Evolutionary conservation across 2,329 filamentous ascomycete genomes (phyloP).

Genomic region (Pestalotiopsis sp.): DNA sequence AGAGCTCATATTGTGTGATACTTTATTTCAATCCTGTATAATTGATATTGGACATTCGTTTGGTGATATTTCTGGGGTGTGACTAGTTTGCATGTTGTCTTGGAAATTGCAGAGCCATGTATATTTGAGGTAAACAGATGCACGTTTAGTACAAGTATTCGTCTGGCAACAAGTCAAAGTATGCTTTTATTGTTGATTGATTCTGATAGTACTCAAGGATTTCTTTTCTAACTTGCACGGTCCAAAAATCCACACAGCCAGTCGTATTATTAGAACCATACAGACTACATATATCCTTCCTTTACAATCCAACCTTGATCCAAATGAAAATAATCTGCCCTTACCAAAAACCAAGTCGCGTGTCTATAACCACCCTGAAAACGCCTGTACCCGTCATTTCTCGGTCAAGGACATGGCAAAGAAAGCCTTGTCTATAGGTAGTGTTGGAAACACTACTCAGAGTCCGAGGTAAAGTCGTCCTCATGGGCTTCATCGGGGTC

Average conservation of each 20-base stretch:
- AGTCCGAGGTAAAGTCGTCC: conserved; percentile 31
- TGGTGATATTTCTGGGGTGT: not conserved
- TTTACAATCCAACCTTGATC: too few species aligned
- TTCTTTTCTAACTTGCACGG: too few species aligned
- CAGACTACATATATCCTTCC: too few species aligned
- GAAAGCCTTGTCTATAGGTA: not conserved
- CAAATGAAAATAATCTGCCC: too few species aligned
- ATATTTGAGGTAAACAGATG: not conserved
- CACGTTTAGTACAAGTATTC: too few species aligned
- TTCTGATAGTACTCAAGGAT: too few species aligned
- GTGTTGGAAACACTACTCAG: not conserved
- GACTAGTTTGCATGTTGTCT: not conserved
- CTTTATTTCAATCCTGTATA: not conserved
- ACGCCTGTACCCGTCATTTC: not conserved
- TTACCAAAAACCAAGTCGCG: too few species aligned
- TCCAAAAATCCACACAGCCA: too few species aligned
- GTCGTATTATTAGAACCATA: too few species aligned
- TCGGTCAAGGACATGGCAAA: not conserved
- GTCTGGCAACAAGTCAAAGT: too few species aligned
- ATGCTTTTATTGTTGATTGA: too few species aligned
- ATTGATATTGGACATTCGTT: not conserved
- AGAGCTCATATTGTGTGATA: not conserved
- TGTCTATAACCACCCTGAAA: not conserved
- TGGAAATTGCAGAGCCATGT: not conserved
- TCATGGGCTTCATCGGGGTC: conserved; percentile 40